Conservation (phyloP, 371 early-diverging fungal genomes). For the Fennellomyces sp. region DNA sequence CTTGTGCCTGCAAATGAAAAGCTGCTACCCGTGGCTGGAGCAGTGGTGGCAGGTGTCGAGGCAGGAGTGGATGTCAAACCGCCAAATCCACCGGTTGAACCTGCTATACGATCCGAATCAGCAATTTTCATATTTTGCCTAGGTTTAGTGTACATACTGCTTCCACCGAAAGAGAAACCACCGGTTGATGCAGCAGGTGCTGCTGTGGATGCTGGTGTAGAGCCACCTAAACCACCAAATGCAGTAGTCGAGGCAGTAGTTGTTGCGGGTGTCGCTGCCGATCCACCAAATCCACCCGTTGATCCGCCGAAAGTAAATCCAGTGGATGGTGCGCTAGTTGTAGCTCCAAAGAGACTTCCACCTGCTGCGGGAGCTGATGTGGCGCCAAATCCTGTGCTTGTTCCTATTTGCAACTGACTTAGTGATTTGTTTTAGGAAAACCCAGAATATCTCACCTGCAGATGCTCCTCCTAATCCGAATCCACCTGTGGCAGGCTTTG, state of each 20-base stretch:
- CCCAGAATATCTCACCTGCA: neutral
- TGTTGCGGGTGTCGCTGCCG: conserved; percentile 1
- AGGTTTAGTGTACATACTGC: no score
- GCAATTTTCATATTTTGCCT: no score
- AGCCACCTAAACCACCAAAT: conserved; percentile 7
- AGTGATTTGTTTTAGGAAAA: no score
- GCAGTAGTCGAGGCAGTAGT: conserved; percentile 11
- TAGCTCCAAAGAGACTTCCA: conserved; percentile 2
- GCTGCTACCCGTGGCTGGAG: no score
- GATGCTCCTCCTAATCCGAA: conserved; percentile 15
- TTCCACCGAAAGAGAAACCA: neutral
- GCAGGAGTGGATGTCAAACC: no score
- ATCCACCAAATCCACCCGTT: conserved; percentile 22
- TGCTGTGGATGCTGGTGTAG: conserved; percentile 1
- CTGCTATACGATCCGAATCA: no score
- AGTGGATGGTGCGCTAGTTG: conserved; percentile 8
- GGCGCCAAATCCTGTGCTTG: neutral
- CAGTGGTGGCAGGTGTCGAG: no score
- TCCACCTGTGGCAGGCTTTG: conserved; percentile 7
- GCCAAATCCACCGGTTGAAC: neutral
- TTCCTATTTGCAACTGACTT: no score
- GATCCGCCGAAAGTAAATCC: conserved; percentile 12
- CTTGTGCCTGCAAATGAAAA: no score
- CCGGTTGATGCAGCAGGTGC: conserved; percentile 10
- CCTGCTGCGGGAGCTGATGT: conserved; percentile 13